Evolutionary conservation across 1,139 yeast genomes (phyloP).

Genomic region (Pichia cactophila): DNA sequence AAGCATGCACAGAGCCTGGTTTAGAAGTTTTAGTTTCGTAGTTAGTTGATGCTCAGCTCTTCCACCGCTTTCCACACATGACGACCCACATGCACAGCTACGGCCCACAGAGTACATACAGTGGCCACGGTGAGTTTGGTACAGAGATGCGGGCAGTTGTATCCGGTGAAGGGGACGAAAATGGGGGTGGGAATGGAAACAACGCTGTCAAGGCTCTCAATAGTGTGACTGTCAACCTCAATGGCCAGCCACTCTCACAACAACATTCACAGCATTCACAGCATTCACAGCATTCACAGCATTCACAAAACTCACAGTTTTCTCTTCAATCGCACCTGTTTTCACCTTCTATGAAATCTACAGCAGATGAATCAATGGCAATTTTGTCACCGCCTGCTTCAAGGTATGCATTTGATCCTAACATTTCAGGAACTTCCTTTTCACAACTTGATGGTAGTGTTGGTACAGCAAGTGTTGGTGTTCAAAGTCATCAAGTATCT

Average conservation of each 20-base stretch:
- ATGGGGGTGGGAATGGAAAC: background rate
- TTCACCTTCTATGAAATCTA: background rate
- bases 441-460: slow-evolving; percentile 6
- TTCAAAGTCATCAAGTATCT: background rate
- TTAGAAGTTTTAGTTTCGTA: too few relatives aligned
- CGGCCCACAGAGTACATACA: background rate
- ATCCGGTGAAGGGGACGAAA: background rate
- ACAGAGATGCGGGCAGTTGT: too few relatives aligned
- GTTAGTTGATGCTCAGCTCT: too few relatives aligned
- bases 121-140: background rate
- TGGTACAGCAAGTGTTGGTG: background rate
- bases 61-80: background rate
- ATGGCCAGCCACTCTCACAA: background rate
- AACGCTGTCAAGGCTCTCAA: background rate
- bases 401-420: slow-evolving; percentile 32
- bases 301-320: background rate
- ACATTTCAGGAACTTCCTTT: slow-evolving; percentile 18
- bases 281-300: background rate
- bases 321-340: background rate
- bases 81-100: background rate
- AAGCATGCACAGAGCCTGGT: too few relatives aligned
- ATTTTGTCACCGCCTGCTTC: slow-evolving; percentile 33
- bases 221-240: background rate
- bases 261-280: background rate
- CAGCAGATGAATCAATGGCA: slow-evolving; percentile 19